Base-by-base conservation (phyloP, 257 asterid genomes). In the Linaria vulgaris region DNA sequence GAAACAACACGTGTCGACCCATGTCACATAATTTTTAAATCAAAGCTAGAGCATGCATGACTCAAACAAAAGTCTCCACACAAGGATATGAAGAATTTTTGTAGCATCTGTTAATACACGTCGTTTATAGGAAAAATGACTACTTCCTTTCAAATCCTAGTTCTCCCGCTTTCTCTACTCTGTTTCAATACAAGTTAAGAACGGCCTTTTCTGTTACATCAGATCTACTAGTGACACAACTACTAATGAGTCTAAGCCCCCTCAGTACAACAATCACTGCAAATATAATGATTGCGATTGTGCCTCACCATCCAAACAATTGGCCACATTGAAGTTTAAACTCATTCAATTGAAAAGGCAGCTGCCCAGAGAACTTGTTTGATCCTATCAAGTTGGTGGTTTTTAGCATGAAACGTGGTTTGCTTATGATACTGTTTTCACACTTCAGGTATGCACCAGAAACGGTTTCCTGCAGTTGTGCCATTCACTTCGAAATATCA, bases 1-100 rank as follows among this genome's bases (percentile, higher is more conserved):
- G 67, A 76, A 62, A 50, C 44, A 64, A 43, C 68, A 76, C 56
- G 3, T 14, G 48, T 56, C 25, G 21, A 55, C 63, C 20, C 68
- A 30, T 12, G 50, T 9, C 46, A 66, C 15, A 27, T 21, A 38
- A 47, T 14, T 24, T 14, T 24, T n/a, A 41, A 30, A 60, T 2
- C 31, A 23, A 59, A 24, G 41, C 41, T 34, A 61, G 37, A 63
- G 22, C 56, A 38, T 50, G 63, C 22, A 31, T 31, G 22, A 58
- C 31, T 8, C 11, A 22, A 39, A 67, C 27, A 46, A 19, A 57
- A 62, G 8, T 12, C 59, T 6, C 14, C 1, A 51, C 34, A 61
- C 37, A 22, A 25, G 66, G 47, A 59, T 15, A 55, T 21, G 41
- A 56, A n/a, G 50, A 45, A 71, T 23, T 27, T 15, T 64, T 54